Evolutionary conservation across 495 filamentous ascomycete genomes (phyloP).

Genomic region (Podospora fimiseda): DNA sequence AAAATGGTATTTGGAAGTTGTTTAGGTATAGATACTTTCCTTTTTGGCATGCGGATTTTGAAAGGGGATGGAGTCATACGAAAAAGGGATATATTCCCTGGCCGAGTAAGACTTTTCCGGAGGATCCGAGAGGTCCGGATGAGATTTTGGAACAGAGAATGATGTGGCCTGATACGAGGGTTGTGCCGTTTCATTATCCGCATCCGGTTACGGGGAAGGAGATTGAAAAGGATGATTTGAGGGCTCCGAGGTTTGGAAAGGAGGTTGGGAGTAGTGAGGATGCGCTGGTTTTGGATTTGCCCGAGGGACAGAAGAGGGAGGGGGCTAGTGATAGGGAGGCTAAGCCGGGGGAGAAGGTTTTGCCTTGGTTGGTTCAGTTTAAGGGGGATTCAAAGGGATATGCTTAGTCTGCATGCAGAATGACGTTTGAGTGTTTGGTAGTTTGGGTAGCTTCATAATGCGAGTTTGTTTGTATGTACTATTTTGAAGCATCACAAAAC

Average conservation of each 20-base stretch:
- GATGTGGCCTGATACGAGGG: constrained; percentile 51
- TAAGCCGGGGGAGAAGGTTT: constrained; percentile 31
- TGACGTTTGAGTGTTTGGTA: too few species aligned
- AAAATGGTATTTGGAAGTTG: constrained; percentile 50
- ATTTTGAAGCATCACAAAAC: too few species aligned
- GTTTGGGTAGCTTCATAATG: neutral
- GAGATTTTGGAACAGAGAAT: constrained; percentile 48
- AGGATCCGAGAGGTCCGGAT: constrained; percentile 45
- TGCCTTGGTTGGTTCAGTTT: constrained; percentile 37
- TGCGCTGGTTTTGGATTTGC: constrained; percentile 38
- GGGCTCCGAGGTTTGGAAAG: constrained; percentile 41
- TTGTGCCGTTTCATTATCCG: constrained; percentile 50
- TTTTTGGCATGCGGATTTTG: constrained; percentile 50
- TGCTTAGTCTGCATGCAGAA: too few species aligned
- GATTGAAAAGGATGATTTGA: constrained; percentile 39
- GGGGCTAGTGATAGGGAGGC: constrained; percentile 24
- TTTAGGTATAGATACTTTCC: constrained; percentile 51
- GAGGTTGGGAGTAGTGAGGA: constrained; percentile 32
- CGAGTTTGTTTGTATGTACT: neutral
- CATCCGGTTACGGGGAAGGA: constrained; percentile 46
- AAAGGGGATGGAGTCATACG: constrained; percentile 47
- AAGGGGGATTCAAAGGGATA: too few species aligned
- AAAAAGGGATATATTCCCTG: constrained; percentile 48
- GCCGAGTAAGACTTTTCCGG: constrained; percentile 37
- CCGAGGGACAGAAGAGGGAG: constrained; percentile 32